Percentiles rank a stretch among this genome's conserved stretches.
Evolutionary conservation across 306 rosid genomes (phyloP).

Genomic region (Hippophae rhamnoides): DNA sequence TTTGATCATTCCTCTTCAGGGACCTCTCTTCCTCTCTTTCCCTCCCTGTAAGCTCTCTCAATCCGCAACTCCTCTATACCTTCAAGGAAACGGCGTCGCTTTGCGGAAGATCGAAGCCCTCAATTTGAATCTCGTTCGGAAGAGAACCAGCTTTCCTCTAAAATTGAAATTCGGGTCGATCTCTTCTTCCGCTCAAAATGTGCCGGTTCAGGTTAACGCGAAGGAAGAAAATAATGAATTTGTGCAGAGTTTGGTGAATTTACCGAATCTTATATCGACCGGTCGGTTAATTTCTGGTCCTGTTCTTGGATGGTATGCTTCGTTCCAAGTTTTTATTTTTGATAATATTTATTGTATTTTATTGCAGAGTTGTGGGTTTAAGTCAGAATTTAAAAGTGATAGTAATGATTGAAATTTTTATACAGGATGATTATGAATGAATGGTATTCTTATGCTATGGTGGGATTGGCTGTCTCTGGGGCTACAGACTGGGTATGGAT

Average conservation of each 20-base stretch:
- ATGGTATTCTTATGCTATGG: constrained; percentile 60
- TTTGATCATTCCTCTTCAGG: constrained; percentile 35
- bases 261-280: constrained; percentile 68
- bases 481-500: constrained; percentile 73
- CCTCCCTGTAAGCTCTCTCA: constrained; percentile 94
- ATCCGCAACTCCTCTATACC: constrained; percentile 75
- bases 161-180: constrained; percentile 22
- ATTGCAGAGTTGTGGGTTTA: not conserved
- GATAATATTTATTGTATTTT: not conserved
- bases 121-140: constrained; percentile 40
- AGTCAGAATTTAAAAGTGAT: constrained; percentile 1
- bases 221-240: constrained; percentile 6
- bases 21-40: constrained; percentile 65
- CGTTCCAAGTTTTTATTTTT: not conserved
- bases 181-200: constrained; percentile 2
- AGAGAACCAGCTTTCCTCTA: constrained; percentile 32
- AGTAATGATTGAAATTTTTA: constrained; percentile 9
- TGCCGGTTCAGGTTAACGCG: constrained; percentile 30
- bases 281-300: constrained; percentile 72
- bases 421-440: constrained; percentile 76
- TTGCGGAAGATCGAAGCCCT: constrained; percentile 45
- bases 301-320: constrained; percentile 67
- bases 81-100: constrained; percentile 42
- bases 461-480: constrained; percentile 77
- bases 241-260: constrained; percentile 45